Evolutionary conservation across 2,329 filamentous ascomycete species (phyloP).

Genomic region (Blastomyces emzantsi): DNA sequence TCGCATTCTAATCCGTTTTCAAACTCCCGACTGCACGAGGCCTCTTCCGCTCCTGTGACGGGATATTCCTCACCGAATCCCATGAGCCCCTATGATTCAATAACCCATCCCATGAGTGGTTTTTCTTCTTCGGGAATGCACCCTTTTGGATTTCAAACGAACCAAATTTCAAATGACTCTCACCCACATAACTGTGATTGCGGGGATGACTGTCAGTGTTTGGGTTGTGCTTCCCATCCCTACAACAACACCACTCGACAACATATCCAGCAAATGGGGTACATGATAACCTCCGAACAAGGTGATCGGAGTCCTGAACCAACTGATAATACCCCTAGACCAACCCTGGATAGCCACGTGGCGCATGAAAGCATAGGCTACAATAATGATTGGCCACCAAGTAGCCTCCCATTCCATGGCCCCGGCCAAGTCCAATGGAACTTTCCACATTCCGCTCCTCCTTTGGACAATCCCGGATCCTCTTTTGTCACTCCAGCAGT

Average conservation of each 20-base stretch:
- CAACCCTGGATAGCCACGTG: constrained; percentile 18
- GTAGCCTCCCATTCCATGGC: not conserved
- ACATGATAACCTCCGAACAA: constrained; percentile 31
- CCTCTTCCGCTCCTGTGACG: constrained; percentile 3
- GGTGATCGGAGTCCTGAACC: constrained; percentile 21
- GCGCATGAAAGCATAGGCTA: constrained; percentile 17
- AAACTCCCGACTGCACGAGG: not conserved
- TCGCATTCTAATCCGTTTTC: not conserved
- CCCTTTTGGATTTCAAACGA: not conserved
- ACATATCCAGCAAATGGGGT: constrained; percentile 40
- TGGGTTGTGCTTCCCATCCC: constrained; percentile 40
- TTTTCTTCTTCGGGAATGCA: not conserved
- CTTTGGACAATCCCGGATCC: constrained; percentile 14
- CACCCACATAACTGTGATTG: constrained; percentile 27
- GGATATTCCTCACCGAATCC: constrained; percentile 8
- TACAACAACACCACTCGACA: constrained; percentile 39
- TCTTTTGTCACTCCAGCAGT: constrained; percentile 1
- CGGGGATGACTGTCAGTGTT: constrained; percentile 39
- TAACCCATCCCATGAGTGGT: not conserved
- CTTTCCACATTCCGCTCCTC: not conserved
- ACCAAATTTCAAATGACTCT: not conserved
- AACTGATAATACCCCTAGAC: constrained; percentile 18
- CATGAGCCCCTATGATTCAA: not conserved
- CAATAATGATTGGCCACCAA: constrained; percentile 14
- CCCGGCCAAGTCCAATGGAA: not conserved